phyloP scores from a whole-genome alignment of 169 alveolate species.

The Plasmodium gonderi region DNA sequence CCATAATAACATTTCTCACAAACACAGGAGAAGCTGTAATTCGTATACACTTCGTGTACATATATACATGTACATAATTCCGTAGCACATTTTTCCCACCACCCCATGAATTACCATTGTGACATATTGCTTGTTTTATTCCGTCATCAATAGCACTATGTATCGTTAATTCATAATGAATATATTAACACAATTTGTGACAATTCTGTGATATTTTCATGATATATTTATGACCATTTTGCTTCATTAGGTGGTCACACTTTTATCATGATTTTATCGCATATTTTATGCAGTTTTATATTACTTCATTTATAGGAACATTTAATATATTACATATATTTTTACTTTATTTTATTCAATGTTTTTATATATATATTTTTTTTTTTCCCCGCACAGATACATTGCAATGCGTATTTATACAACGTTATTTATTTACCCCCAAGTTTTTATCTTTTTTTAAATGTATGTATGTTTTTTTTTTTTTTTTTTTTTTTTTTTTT shows the following conservation, averaged over 20 bases:
- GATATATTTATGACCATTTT: neutral
- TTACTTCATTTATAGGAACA: neutral
- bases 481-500: neutral
- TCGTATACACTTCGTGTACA: neutral
- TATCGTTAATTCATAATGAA: neutral
- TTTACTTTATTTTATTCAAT: neutral
- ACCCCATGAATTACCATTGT: neutral
- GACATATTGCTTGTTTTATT: too few relatives aligned
- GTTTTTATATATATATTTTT: neutral
- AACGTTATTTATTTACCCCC: neutral
- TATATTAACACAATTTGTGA: neutral
- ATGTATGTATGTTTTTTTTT: neutral
- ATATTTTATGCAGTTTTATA: neutral
- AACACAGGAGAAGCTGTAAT: neutral
- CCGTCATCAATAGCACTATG: neutral
- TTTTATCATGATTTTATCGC: neutral
- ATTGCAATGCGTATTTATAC: neutral
- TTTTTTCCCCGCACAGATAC: neutral
- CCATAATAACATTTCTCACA: neutral
- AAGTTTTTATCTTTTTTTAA: neutral
- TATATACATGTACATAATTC: neutral
- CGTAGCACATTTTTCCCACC: neutral
- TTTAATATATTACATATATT: neutral
- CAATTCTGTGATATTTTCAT: neutral
- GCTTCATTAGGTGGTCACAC: neutral